Evolutionary conservation across 2,329 filamentous ascomycete genomes (phyloP).

Genomic region (Trichoderma afroharzianum): DNA sequence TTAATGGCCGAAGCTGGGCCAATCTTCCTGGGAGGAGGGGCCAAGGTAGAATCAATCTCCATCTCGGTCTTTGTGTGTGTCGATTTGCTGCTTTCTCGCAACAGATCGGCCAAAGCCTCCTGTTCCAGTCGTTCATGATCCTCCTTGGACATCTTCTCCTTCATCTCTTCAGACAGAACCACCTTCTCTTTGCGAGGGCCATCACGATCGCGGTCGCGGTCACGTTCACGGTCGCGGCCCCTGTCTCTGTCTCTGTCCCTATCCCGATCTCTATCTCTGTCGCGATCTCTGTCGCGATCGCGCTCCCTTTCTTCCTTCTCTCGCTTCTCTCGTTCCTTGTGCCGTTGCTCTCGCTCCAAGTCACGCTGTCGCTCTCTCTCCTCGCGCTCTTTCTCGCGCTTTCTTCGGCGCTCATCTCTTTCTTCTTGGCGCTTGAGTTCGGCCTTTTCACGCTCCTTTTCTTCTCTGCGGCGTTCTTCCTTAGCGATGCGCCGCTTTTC

Average conservation of each 20-base stretch:
- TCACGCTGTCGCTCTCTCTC: slow-evolving; percentile 50
- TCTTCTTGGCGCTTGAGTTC: slow-evolving; percentile 49
- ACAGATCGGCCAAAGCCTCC: slow-evolving; percentile 54
- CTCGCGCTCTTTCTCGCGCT: slow-evolving; percentile 52
- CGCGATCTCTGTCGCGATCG: slow-evolving; percentile 30
- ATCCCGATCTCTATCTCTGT: slow-evolving; percentile 34
- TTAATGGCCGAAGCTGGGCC: slow-evolving; percentile 56
- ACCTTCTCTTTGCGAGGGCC: slow-evolving; percentile 36
- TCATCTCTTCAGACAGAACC: slow-evolving; percentile 42
- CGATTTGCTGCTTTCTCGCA: slow-evolving; percentile 55
- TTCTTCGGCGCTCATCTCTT: slow-evolving; percentile 46
- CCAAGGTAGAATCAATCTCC: slow-evolving; percentile 54
- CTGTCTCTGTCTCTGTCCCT: slow-evolving; percentile 27
- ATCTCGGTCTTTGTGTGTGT: slow-evolving; percentile 49
- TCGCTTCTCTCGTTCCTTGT: slow-evolving; percentile 37
- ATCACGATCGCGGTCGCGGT: slow-evolving; percentile 29
- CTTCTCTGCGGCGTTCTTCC: slow-evolving; percentile 51
- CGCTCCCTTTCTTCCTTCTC: slow-evolving; percentile 33
- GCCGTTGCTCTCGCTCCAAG: slow-evolving; percentile 38
- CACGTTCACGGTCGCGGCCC: slow-evolving; percentile 22
- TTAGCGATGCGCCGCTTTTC: slow-evolving; percentile 57
- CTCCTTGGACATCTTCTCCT: slow-evolving; percentile 55
- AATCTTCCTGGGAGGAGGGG: slow-evolving; percentile 52
- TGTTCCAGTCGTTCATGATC: slow-evolving; percentile 56
- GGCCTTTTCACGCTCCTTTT: slow-evolving; percentile 47